Conservation (phyloP, 164 flowering plant genomes). For the Vitis riparia region DNA sequence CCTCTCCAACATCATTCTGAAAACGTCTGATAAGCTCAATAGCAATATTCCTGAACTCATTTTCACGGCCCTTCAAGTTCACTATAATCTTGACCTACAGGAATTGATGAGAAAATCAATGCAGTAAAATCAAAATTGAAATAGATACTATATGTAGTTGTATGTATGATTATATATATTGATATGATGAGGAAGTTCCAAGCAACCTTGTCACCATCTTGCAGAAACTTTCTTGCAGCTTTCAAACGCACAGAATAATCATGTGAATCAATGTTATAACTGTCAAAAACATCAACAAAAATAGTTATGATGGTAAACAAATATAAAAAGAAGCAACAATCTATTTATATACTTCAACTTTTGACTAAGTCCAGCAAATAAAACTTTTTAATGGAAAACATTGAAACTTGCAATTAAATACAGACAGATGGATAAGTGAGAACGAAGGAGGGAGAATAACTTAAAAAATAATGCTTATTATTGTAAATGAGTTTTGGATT, state of each 20-base stretch:
- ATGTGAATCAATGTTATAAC: constrained; percentile 91
- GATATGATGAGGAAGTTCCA: background rate
- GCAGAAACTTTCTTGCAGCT: constrained; percentile 80
- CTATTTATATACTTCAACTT: too few species aligned
- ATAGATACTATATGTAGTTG: background rate
- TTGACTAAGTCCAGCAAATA: too few species aligned
- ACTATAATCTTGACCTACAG: constrained; percentile 88
- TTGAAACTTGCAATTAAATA: background rate
- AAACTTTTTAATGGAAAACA: background rate
- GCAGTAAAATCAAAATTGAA: background rate
- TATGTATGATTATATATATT: background rate
- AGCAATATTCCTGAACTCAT: constrained; percentile 77
- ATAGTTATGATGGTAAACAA: background rate
- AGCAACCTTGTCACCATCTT: constrained; percentile 84
- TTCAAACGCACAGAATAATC: constrained; percentile 85
- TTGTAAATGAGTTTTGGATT: background rate
- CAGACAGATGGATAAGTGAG: background rate
- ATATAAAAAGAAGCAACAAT: background rate
- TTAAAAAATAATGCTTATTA: background rate
- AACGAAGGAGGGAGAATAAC: background rate
- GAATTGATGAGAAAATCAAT: constrained; percentile 14
- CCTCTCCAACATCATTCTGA: constrained; percentile 91
- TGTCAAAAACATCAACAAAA: constrained; percentile 23
- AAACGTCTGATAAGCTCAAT: constrained; percentile 82
- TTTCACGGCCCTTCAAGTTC: constrained; percentile 87